A percentile compares a stretch with the other conserved stretches of the same genome.
phyloP scores from a whole-genome alignment of 805 yeast genomes.

The Candida tibetensis region DNA sequence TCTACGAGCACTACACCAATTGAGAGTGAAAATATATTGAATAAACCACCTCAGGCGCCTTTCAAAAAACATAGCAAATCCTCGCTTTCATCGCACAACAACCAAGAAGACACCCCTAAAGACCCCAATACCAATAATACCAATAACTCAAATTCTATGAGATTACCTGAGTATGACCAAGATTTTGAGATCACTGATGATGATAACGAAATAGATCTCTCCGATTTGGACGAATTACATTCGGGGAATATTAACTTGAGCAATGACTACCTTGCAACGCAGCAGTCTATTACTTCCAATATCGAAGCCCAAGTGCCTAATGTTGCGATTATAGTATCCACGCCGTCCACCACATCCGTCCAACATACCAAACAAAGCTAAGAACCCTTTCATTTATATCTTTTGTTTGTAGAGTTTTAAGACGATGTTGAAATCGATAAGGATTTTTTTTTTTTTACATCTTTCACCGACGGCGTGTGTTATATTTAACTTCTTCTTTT shows the following conservation, averaged over 20 bases:
- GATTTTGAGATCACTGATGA: slow-evolving; percentile 34
- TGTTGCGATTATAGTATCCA: slow-evolving; percentile 14
- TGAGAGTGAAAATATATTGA: slow-evolving; percentile 8
- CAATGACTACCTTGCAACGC: neutral
- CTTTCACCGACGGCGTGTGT: neutral
- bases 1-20: slow-evolving; percentile 17
- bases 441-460: neutral
- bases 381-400: neutral
- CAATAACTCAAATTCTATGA: slow-evolving; percentile 32
- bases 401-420: too few species aligned
- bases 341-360: slow-evolving; percentile 11
- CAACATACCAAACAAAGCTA: slow-evolving; percentile 2
- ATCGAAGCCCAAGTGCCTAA: slow-evolving; percentile 3
- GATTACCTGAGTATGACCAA: slow-evolving; percentile 43
- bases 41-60: slow-evolving; percentile 12
- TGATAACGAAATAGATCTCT: slow-evolving; percentile 13
- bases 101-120: slow-evolving; percentile 19
- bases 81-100: slow-evolving; percentile 26
- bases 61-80: slow-evolving; percentile 32
- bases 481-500: neutral
- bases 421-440: too few species aligned
- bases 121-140: too few species aligned
- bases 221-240: slow-evolving; percentile 13
- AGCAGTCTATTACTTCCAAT: neutral
- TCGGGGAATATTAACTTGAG: slow-evolving; percentile 5